Conservation (phyloP, 1,284 basidiomycete species). For the Leucoagaricus sp. region DNA sequence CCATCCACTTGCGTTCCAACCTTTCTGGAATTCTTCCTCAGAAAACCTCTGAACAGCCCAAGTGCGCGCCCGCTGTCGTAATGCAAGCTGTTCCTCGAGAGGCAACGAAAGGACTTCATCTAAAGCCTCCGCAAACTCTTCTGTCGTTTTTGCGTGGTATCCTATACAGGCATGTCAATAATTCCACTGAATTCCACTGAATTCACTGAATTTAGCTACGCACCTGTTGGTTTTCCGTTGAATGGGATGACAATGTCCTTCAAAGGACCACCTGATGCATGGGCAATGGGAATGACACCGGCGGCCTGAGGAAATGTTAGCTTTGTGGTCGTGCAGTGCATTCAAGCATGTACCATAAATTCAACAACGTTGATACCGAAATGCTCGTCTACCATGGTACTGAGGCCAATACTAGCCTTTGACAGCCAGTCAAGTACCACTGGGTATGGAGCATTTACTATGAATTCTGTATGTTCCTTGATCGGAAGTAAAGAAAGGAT, state of each 20-base stretch:
- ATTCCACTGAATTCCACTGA: neutral
- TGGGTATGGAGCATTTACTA: slow-evolving; percentile 83
- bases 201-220: neutral
- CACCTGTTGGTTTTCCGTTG: slow-evolving; percentile 70
- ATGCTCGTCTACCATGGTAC: slow-evolving; percentile 99
- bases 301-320: slow-evolving; percentile 65
- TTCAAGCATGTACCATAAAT: slow-evolving; percentile 75
- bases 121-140: slow-evolving; percentile 74
- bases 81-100: slow-evolving; percentile 51
- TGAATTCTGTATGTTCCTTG: slow-evolving; percentile 78
- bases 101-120: slow-evolving; percentile 66
- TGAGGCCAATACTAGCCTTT: slow-evolving; percentile 81
- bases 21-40: slow-evolving; percentile 73
- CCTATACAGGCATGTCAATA: slow-evolving; percentile 45
- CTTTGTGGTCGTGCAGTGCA: slow-evolving; percentile 6
- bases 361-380: slow-evolving; percentile 99
- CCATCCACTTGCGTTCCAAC: slow-evolving; percentile 73
- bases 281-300: slow-evolving; percentile 89
- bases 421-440: slow-evolving; percentile 73
- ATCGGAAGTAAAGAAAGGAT: no score
- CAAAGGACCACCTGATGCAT: slow-evolving; percentile 92
- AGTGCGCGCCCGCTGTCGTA: slow-evolving; percentile 70
- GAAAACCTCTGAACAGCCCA: slow-evolving; percentile 77
- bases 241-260: slow-evolving; percentile 89
- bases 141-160: slow-evolving; percentile 76